Evolutionary conservation across 352 stramenopile species (phyloP).

Genomic region (Thraustochytrium striatum): DNA sequence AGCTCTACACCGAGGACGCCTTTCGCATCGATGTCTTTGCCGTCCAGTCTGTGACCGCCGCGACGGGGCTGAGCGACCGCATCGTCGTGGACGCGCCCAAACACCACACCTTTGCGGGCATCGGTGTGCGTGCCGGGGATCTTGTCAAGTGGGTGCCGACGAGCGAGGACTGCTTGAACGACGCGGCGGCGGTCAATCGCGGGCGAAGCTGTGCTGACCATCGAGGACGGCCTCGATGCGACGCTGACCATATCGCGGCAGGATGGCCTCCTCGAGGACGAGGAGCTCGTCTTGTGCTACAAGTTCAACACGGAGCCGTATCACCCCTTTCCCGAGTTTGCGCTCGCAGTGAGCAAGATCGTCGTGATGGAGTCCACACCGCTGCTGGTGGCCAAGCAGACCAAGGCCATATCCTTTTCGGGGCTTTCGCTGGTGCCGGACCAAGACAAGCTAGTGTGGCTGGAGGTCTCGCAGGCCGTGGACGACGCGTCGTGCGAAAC

Average conservation of each 20-base stretch:
- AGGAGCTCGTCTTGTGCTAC: background rate
- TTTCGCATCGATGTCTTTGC: background rate
- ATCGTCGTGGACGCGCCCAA: slow-evolving; percentile 12
- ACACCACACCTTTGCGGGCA: background rate
- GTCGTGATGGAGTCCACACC: background rate
- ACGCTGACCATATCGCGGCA: background rate
- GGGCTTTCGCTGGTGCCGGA: background rate
- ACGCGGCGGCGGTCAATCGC: background rate
- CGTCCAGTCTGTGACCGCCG: background rate
- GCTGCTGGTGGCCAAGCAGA: background rate
- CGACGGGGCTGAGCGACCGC: background rate
- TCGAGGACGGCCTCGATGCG: background rate
- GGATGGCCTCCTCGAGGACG: background rate
- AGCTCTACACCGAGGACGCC: background rate
- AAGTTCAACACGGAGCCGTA: slow-evolving; percentile 31
- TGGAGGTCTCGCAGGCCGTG: background rate
- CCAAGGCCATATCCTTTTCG: background rate
- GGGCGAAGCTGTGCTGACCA: background rate
- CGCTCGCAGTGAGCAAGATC: background rate
- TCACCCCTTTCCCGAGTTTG: slow-evolving; percentile 3
- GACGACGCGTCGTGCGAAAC: background rate
- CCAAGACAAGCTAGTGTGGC: background rate
- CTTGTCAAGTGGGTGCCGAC: background rate
- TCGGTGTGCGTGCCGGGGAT: background rate
- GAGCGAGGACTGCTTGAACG: background rate